Conservation (phyloP, 2,329 filamentous ascomycete species). For the Exophiala spinifera region DNA sequence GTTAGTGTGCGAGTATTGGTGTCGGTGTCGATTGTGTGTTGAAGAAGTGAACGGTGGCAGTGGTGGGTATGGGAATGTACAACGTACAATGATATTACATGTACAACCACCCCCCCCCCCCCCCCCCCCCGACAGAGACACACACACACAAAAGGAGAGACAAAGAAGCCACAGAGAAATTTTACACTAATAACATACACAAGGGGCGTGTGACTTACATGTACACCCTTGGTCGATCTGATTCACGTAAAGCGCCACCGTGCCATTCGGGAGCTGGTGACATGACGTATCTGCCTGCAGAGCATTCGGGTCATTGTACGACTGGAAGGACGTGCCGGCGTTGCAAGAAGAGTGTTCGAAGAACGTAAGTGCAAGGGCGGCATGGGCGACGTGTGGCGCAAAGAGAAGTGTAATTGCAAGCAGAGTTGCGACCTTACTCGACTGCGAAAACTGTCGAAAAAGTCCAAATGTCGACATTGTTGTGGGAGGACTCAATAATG, state of each 20-base stretch:
- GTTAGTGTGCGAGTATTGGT: too few relatives aligned
- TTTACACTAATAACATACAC: too few relatives aligned
- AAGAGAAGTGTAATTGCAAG: not conserved
- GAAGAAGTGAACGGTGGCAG: too few relatives aligned
- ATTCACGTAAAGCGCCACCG: constrained; percentile 18
- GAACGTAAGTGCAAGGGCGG: constrained; percentile 8
- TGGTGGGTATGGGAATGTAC: too few relatives aligned
- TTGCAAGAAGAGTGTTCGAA: constrained; percentile 24
- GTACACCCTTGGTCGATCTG: constrained; percentile 17
- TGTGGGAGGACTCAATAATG: not conserved
- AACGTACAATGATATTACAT: too few relatives aligned
- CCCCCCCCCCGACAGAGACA: too few relatives aligned
- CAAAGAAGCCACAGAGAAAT: too few relatives aligned
- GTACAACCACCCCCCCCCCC: too few relatives aligned
- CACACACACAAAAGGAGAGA: too few relatives aligned
- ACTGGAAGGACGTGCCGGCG: constrained; percentile 16
- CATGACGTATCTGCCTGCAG: constrained; percentile 14
- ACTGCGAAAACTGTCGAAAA: not conserved
- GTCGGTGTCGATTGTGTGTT: too few relatives aligned
- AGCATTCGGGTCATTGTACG: constrained; percentile 7
- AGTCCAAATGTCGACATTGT: not conserved
- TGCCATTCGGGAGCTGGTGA: constrained; percentile 16
- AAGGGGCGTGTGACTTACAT: too few relatives aligned
- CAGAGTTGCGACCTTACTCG: not conserved
- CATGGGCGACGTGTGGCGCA: constrained; percentile 1